Evolutionary conservation across 176 grass and related monocot genomes (phyloP).

Genomic region (Otatea glauca): DNA sequence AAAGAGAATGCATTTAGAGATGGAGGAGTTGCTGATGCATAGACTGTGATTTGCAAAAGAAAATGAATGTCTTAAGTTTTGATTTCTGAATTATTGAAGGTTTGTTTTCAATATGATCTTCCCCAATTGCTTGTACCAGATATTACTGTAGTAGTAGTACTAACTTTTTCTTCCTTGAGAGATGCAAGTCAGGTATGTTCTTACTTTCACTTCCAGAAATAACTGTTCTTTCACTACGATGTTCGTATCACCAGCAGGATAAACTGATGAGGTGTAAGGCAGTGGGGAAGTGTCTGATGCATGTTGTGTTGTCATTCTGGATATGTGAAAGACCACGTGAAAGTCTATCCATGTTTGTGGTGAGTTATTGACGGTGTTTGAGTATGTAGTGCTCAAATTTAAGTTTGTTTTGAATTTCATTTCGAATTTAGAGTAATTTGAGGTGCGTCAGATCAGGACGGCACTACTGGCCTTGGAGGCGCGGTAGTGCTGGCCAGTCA

Average conservation of each 20-base stretch:
- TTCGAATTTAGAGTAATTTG: too few relatives aligned
- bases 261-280: not conserved
- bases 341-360: too few relatives aligned
- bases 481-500: too few relatives aligned
- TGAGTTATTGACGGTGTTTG: too few relatives aligned
- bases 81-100: not conserved
- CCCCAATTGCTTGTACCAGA: not conserved
- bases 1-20: not conserved
- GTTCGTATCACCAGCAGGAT: not conserved
- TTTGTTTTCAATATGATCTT: not conserved
- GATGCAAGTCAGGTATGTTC: not conserved
- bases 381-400: too few relatives aligned
- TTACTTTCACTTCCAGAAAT: not conserved
- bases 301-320: not conserved
- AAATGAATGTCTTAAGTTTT: not conserved
- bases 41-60: too few relatives aligned
- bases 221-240: not conserved
- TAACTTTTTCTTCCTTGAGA: not conserved
- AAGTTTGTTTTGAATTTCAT: too few relatives aligned
- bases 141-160: not conserved
- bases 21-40: not conserved
- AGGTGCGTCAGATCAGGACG: too few relatives aligned
- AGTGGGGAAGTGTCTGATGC: slow-evolving; percentile 21
- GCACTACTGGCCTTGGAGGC: too few relatives aligned
- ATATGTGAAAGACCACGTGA: too few relatives aligned